Evolutionary conservation across 1,284 basidiomycete genomes (phyloP).

Genomic region (Moniliophthora roreri): DNA sequence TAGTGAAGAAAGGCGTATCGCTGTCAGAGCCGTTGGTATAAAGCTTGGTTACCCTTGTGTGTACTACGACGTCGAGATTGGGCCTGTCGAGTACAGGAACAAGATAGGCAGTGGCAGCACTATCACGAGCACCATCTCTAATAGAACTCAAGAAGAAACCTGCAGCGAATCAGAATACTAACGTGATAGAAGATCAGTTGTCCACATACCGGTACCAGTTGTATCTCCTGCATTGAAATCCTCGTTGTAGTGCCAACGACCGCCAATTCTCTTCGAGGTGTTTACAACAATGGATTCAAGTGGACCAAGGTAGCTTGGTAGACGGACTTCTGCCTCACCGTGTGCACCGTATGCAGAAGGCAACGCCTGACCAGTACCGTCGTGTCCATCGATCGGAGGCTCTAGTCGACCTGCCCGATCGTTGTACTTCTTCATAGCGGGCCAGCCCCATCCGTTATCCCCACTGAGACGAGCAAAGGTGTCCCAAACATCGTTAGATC

Average conservation of each 20-base stretch:
- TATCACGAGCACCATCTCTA: constrained; percentile 16
- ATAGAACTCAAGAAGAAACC: constrained; percentile 21
- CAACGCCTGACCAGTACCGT: constrained; percentile 15
- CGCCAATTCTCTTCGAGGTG: constrained; percentile 16
- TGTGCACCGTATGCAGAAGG: constrained; percentile 17
- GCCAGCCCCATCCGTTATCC: constrained; percentile 29
- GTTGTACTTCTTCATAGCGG: constrained; percentile 19
- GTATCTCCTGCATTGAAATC: constrained; percentile 22
- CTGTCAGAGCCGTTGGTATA: background rate
- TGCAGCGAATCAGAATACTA: too few species aligned
- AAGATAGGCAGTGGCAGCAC: constrained; percentile 23
- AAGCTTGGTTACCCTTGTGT: constrained; percentile 18
- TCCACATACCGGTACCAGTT: constrained; percentile 19
- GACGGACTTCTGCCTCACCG: constrained; percentile 17
- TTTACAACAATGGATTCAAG: constrained; percentile 19
- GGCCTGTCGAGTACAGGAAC: constrained; percentile 15
- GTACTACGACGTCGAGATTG: constrained; percentile 24
- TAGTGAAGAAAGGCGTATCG: background rate
- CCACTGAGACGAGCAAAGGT: constrained; percentile 22
- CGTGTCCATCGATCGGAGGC: constrained; percentile 20
- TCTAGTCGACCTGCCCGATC: constrained; percentile 18
- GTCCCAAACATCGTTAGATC: constrained; percentile 27
- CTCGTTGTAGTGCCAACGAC: constrained; percentile 21
- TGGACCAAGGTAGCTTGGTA: constrained; percentile 15
- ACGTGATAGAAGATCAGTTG: background rate